Base-by-base conservation (phyloP, 225 moss, liverwort and hornwort species). In the Straminergon stramineum region DNA sequence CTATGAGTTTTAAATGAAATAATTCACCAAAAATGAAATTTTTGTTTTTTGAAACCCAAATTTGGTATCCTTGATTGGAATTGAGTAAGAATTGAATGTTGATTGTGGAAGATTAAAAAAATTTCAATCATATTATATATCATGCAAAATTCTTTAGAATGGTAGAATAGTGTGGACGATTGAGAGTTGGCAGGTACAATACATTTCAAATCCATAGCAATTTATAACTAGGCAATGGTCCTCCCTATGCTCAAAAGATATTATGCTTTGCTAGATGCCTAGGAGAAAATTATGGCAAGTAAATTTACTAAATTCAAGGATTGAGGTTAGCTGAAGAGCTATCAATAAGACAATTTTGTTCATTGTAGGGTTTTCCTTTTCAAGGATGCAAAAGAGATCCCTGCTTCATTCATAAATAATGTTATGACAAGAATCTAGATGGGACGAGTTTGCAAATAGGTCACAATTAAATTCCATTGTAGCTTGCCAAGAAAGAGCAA, bases 161-260 rank as follows among this genome's bases (percentile, higher is more conserved):
- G 45, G 45, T 8, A 45, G 45, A 45, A 45, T 45, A 45, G 45
- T 6, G 45, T 45, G 45, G 45, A 45, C 8, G 45, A 45, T 45
- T 45, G 45, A 45, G 45, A 45, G 45, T 45, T 45, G 45, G 8
- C 45, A 45, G 8, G 8, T 45, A 45, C 0, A 26, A 3, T 26
- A 71, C 15, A 26, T 41, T 41, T 71, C 8, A 71, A 0, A 15
- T 3, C 1, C 13, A n/a, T 7, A 69, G 3, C 24, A 14, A 14
- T 71, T 4, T 27, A 71, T 15, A 26, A 71, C 26, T 5, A 71
- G 5, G 3, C 41, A 26, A 26, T 9, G 1, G 9, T 27, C 26
- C 1, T 26, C 1, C 0, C 15, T 7, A 39, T 7, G 4, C 1
- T 71, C 0, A 8, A 1, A 41, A 73, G 15, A 43, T 27, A 2